phyloP scores from a whole-genome alignment of 805 yeast genomes.

The Pichia manshurica region DNA sequence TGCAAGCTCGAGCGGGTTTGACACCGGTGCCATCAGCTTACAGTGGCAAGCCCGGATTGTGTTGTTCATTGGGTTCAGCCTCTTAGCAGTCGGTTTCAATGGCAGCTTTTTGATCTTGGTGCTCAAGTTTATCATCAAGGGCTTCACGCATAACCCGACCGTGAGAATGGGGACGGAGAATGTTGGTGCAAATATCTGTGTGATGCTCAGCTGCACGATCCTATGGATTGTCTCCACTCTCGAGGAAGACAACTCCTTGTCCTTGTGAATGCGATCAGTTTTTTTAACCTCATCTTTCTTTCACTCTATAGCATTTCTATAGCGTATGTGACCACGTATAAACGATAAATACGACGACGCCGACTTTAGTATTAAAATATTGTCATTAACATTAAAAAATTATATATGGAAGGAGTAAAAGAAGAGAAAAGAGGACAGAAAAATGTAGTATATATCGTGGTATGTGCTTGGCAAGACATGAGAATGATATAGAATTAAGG shows the following conservation, averaged over 20 bases:
- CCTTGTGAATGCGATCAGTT: conserved; percentile 29
- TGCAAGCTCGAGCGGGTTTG: conserved; percentile 22
- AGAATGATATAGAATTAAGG: not conserved
- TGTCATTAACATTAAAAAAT: conserved; percentile 6
- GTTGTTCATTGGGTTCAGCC: conserved; percentile 84
- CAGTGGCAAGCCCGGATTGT: conserved; percentile 94
- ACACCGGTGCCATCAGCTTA: conserved; percentile 32
- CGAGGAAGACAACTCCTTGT: conserved; percentile 93
- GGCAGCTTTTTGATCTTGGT: conserved; percentile 87
- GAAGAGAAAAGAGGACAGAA: not conserved
- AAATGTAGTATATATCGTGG: too few species aligned
- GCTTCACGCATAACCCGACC: conserved; percentile 72
- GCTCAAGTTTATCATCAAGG: conserved; percentile 74
- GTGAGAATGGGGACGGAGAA: conserved; percentile 91
- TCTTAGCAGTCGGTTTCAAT: conserved; percentile 89
- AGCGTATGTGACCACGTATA: too few species aligned
- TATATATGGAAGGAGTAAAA: not conserved
- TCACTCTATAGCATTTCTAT: too few species aligned
- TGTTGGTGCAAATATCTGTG: conserved; percentile 68
- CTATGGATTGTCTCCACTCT: conserved; percentile 94
- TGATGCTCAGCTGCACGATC: conserved; percentile 83
- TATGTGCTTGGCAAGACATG: too few species aligned
- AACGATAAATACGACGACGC: not conserved
- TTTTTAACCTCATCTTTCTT: not conserved
- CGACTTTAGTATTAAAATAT: not conserved